Evolutionary conservation across 164 flowering plant genomes (phyloP).

Genomic region (Euptelea pleiosperma): DNA sequence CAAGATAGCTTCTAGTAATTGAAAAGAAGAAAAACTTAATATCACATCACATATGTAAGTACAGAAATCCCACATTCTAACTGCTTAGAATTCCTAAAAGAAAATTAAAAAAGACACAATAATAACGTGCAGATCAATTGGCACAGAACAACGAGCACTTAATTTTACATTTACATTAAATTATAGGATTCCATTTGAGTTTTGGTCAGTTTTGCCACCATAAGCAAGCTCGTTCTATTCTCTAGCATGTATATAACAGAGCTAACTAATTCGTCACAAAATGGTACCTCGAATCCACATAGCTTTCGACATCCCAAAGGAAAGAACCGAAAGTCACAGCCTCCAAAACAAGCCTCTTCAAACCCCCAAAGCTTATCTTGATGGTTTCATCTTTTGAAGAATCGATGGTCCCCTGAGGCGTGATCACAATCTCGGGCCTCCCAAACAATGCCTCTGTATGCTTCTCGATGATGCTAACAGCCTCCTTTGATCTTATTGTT

Average conservation of each 20-base stretch:
- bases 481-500: conserved; percentile 88
- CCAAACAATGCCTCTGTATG: conserved; percentile 97
- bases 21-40: conserved; percentile 5
- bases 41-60: background rate
- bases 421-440: conserved; percentile 70
- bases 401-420: conserved; percentile 71
- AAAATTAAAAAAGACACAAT: background rate
- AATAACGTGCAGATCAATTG: background rate
- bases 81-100: background rate
- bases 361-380: conserved; percentile 76
- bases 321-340: conserved; percentile 98
- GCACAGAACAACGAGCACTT: background rate
- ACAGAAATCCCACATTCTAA: background rate
- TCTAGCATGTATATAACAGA: background rate
- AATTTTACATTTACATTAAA: conserved; percentile 4
- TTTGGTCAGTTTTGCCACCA: conserved; percentile 11
- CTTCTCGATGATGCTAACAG: conserved; percentile 84
- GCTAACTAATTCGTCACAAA: conserved; percentile 51
- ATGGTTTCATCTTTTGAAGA: conserved; percentile 71
- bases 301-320: conserved; percentile 96
- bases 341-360: conserved; percentile 84
- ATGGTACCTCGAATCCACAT: conserved; percentile 88
- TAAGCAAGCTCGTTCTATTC: background rate
- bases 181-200: background rate
- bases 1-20: background rate